These are phyloP conservation scores for Blastobotrys elegans DNA, from an alignment of 1,139 yeast species.

Conservation along the genomic window DNA sequence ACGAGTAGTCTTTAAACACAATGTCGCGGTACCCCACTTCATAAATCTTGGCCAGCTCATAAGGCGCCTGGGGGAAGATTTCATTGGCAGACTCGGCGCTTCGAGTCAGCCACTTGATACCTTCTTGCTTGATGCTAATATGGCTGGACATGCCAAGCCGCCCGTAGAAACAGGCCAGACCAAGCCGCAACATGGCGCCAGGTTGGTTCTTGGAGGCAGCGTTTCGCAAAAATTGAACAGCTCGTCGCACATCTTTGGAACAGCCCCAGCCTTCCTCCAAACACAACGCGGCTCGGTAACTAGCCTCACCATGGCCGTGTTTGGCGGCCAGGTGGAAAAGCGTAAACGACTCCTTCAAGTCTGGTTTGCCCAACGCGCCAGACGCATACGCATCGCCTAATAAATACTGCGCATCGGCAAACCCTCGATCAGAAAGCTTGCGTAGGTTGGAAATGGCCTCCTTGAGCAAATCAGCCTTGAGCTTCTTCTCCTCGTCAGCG, in stretches of 20 bases:
- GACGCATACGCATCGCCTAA: constrained; percentile 84
- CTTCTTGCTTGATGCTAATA: constrained; percentile 69
- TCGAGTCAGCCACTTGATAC: constrained; percentile 88
- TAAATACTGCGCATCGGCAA: constrained; percentile 84
- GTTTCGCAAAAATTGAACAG: constrained; percentile 74
- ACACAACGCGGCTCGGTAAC: constrained; percentile 86
- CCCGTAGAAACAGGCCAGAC: constrained; percentile 77
- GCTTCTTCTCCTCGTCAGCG: constrained; percentile 36
- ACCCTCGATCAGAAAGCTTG: constrained; percentile 73
- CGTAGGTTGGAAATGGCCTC: constrained; percentile 73
- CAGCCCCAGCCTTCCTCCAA: constrained; percentile 94
- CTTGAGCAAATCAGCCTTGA: constrained; percentile 46
- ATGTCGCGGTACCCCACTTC: constrained; percentile 83
- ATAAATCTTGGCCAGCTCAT: constrained; percentile 81
- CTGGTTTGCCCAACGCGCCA: constrained; percentile 83
- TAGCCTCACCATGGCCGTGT: constrained; percentile 86
- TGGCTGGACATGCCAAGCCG: constrained; percentile 75
- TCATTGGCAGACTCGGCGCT: constrained; percentile 83
- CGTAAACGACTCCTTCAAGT: constrained; percentile 66
- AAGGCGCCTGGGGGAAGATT: constrained; percentile 86
- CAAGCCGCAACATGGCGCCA: constrained; percentile 91
- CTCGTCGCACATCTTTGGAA: constrained; percentile 80
- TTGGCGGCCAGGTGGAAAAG: constrained; percentile 88
- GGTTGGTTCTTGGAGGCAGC: constrained; percentile 93
- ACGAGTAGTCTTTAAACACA: constrained; percentile 73